Conservation (phyloP, 495 filamentous ascomycete species). For the Penicillium psychrofluorescens region DNA sequence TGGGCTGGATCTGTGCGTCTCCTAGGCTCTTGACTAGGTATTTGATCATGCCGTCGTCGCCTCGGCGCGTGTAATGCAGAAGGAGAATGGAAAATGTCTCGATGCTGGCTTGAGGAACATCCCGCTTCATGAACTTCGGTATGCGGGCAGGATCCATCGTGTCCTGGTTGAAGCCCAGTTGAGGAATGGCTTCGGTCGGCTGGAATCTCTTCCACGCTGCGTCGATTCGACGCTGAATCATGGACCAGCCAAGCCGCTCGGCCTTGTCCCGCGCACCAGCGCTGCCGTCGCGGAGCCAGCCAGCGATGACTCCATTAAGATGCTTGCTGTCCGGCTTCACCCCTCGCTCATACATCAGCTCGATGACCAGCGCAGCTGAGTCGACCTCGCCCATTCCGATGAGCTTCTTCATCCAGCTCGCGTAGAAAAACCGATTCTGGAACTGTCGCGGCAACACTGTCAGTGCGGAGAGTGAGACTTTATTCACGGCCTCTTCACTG, state of each 20-base stretch:
- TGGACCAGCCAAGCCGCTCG: conserved; percentile 65
- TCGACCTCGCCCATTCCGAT: conserved; percentile 65
- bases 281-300: conserved; percentile 58
- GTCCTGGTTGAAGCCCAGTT: no score
- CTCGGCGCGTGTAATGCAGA: conserved; percentile 58
- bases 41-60: conserved; percentile 46
- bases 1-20: conserved; percentile 53
- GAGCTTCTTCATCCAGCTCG: conserved; percentile 74
- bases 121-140: conserved; percentile 31
- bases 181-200: neutral
- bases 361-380: conserved; percentile 59
- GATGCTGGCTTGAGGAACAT: conserved; percentile 52
- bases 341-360: conserved; percentile 58
- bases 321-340: conserved; percentile 60
- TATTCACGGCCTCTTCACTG: conserved; percentile 40
- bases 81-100: conserved; percentile 75
- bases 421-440: conserved; percentile 73
- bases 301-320: conserved; percentile 68
- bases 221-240: conserved; percentile 62
- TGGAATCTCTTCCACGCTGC: conserved; percentile 41
- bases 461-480: conserved; percentile 42
- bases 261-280: conserved; percentile 49
- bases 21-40: conserved; percentile 51
- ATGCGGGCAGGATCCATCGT: conserved; percentile 8
- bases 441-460: conserved; percentile 52